A percentile compares a stretch with the other conserved stretches of the same genome.
Conservation (phyloP, 2,329 filamentous ascomycete genomes). For the Phialemoniopsis sp. region DNA sequence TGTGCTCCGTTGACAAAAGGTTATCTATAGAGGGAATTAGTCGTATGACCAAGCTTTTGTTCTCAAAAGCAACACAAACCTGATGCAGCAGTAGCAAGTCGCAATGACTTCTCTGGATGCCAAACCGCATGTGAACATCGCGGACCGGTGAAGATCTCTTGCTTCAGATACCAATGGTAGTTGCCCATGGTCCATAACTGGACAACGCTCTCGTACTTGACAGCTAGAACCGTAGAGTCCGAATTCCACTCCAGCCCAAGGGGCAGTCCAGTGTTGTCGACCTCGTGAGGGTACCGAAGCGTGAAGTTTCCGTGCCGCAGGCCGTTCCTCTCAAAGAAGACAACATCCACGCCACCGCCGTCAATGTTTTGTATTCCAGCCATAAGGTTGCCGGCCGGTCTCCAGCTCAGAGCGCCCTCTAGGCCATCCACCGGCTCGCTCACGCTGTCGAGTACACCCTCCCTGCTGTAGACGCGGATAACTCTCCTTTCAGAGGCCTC, state of each 20-base stretch:
- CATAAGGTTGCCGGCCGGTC: slow-evolving; percentile 84
- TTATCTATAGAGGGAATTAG: slow-evolving; percentile 26
- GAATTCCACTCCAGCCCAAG: slow-evolving; percentile 81
- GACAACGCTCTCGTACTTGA: slow-evolving; percentile 68
- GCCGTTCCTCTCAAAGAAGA: slow-evolving; percentile 98
- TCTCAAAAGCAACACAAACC: slow-evolving; percentile 29
- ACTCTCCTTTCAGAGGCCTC: slow-evolving; percentile 64
- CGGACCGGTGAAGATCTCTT: slow-evolving; percentile 60
- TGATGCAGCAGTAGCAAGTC: slow-evolving; percentile 52
- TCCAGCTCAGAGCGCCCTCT: slow-evolving; percentile 86
- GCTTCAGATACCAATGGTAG: slow-evolving; percentile 97
- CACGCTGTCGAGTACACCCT: slow-evolving; percentile 86
- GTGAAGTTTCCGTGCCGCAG: slow-evolving; percentile 91
- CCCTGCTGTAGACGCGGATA: slow-evolving; percentile 85
- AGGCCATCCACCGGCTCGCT: slow-evolving; percentile 92
- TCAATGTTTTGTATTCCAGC: slow-evolving; percentile 75
- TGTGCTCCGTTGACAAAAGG: slow-evolving; percentile 60
- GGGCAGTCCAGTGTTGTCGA: slow-evolving; percentile 46
- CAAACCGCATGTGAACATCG: slow-evolving; percentile 48
- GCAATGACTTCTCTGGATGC: slow-evolving; percentile 82
- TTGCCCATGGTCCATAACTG: slow-evolving; percentile 97
- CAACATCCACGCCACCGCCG: slow-evolving; percentile 64
- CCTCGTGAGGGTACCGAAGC: slow-evolving; percentile 59
- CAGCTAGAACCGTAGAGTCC: slow-evolving; percentile 86
- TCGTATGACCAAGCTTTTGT: slow-evolving; percentile 6